Percentiles rank a stretch among this genome's conserved stretches.
Evolutionary conservation across 768 basidiomycete species (phyloP).

Genomic region (Macrolepiota fuliginosa): DNA sequence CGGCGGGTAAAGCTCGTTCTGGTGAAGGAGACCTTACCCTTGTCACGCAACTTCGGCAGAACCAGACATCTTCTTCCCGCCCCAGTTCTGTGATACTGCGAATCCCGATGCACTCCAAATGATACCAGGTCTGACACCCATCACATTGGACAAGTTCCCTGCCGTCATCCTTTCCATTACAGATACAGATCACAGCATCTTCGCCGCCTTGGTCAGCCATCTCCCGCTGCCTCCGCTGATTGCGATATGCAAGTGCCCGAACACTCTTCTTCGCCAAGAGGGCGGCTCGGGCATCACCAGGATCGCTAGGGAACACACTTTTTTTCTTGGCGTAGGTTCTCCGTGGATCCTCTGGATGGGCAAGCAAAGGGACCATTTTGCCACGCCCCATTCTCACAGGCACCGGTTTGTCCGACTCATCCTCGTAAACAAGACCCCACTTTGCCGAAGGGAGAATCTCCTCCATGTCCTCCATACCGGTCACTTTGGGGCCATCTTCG

Average conservation of each 20-base stretch:
- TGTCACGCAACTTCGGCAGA: constrained; percentile 53
- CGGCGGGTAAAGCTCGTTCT: constrained; percentile 24
- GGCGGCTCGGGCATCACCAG: constrained; percentile 74
- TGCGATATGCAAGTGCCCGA: constrained; percentile 55
- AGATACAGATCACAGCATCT: constrained; percentile 61
- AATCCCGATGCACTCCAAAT: constrained; percentile 78
- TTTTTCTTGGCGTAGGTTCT: constrained; percentile 21
- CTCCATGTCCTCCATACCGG: constrained; percentile 23
- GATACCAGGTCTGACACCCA: constrained; percentile 78
- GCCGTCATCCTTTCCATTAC: constrained; percentile 65
- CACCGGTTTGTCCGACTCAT: constrained; percentile 23
- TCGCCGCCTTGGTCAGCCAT: constrained; percentile 38
- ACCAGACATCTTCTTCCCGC: constrained; percentile 80
- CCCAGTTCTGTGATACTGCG: constrained; percentile 61
- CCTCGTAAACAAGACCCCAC: constrained; percentile 28
- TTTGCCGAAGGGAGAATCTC: constrained; percentile 25
- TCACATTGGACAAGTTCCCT: constrained; percentile 83
- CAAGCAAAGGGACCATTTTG: constrained; percentile 57
- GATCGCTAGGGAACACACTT: constrained; percentile 56
- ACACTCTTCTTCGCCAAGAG: constrained; percentile 71
- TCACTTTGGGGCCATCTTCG: constrained; percentile 21
- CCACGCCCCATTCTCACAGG: constrained; percentile 45
- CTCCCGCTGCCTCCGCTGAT: constrained; percentile 37
- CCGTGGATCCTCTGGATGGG: constrained; percentile 32
- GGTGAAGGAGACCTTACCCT: constrained; percentile 41